phyloP scores from a whole-genome alignment of 768 basidiomycete species.

The Pholiota molesta region DNA sequence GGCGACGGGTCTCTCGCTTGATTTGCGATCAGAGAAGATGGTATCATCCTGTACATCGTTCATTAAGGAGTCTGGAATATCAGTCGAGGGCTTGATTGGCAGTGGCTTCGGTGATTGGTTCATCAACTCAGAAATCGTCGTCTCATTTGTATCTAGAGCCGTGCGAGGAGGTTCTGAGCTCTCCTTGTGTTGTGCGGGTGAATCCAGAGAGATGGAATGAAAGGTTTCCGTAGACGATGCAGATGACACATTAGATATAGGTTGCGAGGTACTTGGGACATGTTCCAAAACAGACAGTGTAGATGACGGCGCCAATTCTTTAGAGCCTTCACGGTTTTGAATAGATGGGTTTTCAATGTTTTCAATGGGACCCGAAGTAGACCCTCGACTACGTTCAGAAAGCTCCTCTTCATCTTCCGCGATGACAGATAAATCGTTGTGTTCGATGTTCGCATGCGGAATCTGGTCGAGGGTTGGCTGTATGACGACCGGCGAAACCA shows the following conservation, averaged over 20 bases:
- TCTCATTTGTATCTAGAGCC: background rate
- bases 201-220: constrained; percentile 42
- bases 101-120: background rate
- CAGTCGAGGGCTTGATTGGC: background rate
- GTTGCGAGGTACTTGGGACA: constrained; percentile 6
- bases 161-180: background rate
- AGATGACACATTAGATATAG: constrained; percentile 17
- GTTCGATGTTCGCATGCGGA: constrained; percentile 22
- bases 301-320: background rate
- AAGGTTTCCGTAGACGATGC: constrained; percentile 39
- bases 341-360: background rate
- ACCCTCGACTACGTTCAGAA: constrained; percentile 41
- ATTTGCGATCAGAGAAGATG: constrained; percentile 19
- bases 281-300: background rate
- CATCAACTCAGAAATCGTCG: background rate
- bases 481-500: background rate
- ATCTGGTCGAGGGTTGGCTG: background rate
- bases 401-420: constrained; percentile 74
- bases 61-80: constrained; percentile 13
- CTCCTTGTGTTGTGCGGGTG: constrained; percentile 23
- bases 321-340: background rate
- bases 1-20: constrained; percentile 39
- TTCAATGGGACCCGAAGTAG: constrained; percentile 15
- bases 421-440: constrained; percentile 66
- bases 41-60: constrained; percentile 13